phyloP scores from a whole-genome alignment of 2,329 filamentous ascomycete species.

The Penicillium capsulatum region DNA sequence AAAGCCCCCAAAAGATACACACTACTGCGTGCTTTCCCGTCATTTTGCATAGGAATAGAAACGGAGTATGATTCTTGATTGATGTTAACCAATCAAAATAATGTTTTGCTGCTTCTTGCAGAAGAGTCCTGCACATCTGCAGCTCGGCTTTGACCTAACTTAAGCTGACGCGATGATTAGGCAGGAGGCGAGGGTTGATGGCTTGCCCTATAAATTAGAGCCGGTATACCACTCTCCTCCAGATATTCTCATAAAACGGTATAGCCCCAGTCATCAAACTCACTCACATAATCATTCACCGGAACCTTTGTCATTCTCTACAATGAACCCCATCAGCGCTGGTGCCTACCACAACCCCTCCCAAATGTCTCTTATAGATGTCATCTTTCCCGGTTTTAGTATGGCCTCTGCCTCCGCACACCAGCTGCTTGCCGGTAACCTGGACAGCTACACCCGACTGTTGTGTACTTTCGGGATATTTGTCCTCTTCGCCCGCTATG shows the following conservation, averaged over 20 bases:
- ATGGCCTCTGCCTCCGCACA: constrained; percentile 12
- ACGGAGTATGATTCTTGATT: background rate
- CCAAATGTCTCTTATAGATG: constrained; percentile 18
- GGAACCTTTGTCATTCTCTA: constrained; percentile 5
- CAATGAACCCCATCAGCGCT: constrained; percentile 12
- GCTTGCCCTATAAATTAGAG: background rate
- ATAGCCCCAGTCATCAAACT: background rate
- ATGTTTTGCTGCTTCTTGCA: background rate
- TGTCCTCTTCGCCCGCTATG: constrained; percentile 17
- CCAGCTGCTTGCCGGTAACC: constrained; percentile 16
- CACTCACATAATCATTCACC: background rate
- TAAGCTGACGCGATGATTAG: background rate
- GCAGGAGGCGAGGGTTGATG: background rate
- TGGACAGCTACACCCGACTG: constrained; percentile 15
- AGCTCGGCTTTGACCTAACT: background rate
- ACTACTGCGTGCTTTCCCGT: background rate
- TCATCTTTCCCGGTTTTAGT: constrained; percentile 20
- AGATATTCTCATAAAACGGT: background rate
- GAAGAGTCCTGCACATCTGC: background rate
- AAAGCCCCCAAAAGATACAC: background rate
- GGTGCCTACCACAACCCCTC: constrained; percentile 5
- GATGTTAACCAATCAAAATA: background rate
- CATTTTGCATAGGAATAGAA: background rate
- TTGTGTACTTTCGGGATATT: constrained; percentile 13
- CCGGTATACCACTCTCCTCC: background rate